Evolutionary conservation across 139 green algal species (phyloP), one percentile per base, ranked within the genome.

Genomic region (Picochlorum sp.): DNA sequence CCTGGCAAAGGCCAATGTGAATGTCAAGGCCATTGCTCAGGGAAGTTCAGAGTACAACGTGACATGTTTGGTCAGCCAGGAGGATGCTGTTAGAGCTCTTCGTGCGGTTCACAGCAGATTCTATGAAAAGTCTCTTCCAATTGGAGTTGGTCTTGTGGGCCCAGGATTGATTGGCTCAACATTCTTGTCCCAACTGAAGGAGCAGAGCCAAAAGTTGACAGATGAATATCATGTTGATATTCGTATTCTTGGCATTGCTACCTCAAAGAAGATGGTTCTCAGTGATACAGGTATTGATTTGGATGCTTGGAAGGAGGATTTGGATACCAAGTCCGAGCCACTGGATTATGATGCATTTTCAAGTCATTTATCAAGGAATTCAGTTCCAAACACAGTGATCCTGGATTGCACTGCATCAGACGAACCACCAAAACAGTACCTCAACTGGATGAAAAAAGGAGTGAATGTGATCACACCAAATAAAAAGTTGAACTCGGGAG

Each of bases 1-100:
- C 2, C 85, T 98, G 20, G 92, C 92, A 46, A 92, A 92, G 71
- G 86, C 88, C 49, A 94, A 91, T 69, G 80, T 96, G 69, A 96
- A 96, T 81, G 90, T 95, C 84, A 64, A 77, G 14, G 56, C 58
- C 14, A 77, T 80, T 50, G 71, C 82, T 5, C 90, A 98, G 82
- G 93, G 93, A 49, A 88, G 73, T 56, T 89, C 74, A 2, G 93
- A 98, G 83, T 97, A 97, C 90, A 98, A 98, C 82, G 96, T 98
- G 81, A 98, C 93, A 11, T 82, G 95, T 37, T 76, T 98, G 47
- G 84, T 98, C 15, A 79, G 95, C 59, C 81, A 92, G 77, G 60
- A 66, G 26, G 74, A 85, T 67, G 71, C 71, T 51, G 54, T 72
- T 10, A 65, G 81, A 11, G 88, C 86, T 9, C 75, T 98, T 68